Conservation (phyloP, 2,329 filamentous ascomycete genomes). For the Simplicillium sp. region DNA sequence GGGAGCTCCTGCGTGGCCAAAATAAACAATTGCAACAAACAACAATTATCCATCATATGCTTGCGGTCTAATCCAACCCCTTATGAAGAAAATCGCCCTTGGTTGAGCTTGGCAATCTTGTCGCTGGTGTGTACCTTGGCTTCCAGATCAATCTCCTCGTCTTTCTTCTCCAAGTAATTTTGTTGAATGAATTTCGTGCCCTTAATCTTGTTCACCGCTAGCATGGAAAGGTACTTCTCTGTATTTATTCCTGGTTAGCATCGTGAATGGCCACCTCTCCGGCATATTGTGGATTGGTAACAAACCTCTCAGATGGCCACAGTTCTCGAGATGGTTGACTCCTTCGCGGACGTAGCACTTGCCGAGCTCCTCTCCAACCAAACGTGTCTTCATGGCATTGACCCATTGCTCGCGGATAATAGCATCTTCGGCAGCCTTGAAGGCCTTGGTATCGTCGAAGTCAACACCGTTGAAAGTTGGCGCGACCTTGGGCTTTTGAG, state of each 20-base stretch:
- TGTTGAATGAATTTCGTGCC: slow-evolving; percentile 74
- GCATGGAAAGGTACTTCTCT: slow-evolving; percentile 73
- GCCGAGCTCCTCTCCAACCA: slow-evolving; percentile 73
- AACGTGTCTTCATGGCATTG: slow-evolving; percentile 76
- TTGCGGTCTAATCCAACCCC: background rate
- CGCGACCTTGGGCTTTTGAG: slow-evolving; percentile 72
- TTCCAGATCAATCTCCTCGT: slow-evolving; percentile 25
- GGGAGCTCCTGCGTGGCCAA: background rate
- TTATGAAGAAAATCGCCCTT: slow-evolving; percentile 22
- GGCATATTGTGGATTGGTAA: slow-evolving; percentile 8
- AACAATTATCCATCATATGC: slow-evolving; percentile 1
- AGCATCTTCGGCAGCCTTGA: slow-evolving; percentile 77
- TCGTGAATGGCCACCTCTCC: background rate
- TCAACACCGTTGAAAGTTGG: slow-evolving; percentile 81
- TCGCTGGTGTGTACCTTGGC: slow-evolving; percentile 29
- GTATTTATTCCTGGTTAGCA: slow-evolving; percentile 3
- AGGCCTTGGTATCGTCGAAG: slow-evolving; percentile 70
- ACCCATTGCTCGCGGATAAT: slow-evolving; percentile 85
- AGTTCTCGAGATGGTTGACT: slow-evolving; percentile 84
- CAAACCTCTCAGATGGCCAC: slow-evolving; percentile 71
- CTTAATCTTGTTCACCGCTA: slow-evolving; percentile 68
- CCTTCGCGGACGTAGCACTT: slow-evolving; percentile 81
- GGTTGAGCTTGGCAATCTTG: slow-evolving; percentile 28
- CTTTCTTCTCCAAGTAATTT: slow-evolving; percentile 56
- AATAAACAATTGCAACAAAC: background rate